phyloP scores from a whole-genome alignment of 192 early-diverging fungal species.

The Linnemannia exigua region DNA sequence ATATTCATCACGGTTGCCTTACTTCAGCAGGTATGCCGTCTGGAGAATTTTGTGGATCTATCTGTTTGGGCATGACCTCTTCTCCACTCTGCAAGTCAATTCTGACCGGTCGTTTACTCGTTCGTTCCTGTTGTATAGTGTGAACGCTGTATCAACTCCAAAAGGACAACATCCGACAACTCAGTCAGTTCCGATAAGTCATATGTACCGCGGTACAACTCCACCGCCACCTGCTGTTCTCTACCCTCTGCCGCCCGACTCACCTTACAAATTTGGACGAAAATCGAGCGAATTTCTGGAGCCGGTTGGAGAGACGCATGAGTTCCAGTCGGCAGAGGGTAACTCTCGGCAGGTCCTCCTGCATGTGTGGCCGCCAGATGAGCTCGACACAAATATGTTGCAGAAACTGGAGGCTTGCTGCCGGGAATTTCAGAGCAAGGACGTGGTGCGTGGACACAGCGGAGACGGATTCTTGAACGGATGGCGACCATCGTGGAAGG shows the following conservation, averaged over 20 bases:
- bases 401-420: slow-evolving; percentile 49
- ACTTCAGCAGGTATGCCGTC: slow-evolving; percentile 4
- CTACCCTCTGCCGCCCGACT: slow-evolving; percentile 33
- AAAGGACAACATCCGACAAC: not conserved
- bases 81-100: slow-evolving; percentile 12
- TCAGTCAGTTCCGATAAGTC: slow-evolving; percentile 12
- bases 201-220: slow-evolving; percentile 26
- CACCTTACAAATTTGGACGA: slow-evolving; percentile 41
- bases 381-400: slow-evolving; percentile 24
- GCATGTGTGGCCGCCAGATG: slow-evolving; percentile 52
- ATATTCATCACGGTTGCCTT: not conserved
- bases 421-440: slow-evolving; percentile 46
- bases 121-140: slow-evolving; percentile 6
- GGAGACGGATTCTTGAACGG: slow-evolving; percentile 57
- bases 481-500: slow-evolving; percentile 49
- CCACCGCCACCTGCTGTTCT: slow-evolving; percentile 1
- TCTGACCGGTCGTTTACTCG: slow-evolving; percentile 7
- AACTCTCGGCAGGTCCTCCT: slow-evolving; percentile 51
- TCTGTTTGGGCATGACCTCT: slow-evolving; percentile 9
- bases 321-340: slow-evolving; percentile 57
- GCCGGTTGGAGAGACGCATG: slow-evolving; percentile 49
- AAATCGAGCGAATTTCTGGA: slow-evolving; percentile 42
- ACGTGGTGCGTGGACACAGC: slow-evolving; percentile 48
- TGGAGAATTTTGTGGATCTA: slow-evolving; percentile 8
- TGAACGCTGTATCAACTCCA: not conserved